Base-by-base conservation (phyloP, 139 green algal species). In the Micractinium sp. region DNA sequence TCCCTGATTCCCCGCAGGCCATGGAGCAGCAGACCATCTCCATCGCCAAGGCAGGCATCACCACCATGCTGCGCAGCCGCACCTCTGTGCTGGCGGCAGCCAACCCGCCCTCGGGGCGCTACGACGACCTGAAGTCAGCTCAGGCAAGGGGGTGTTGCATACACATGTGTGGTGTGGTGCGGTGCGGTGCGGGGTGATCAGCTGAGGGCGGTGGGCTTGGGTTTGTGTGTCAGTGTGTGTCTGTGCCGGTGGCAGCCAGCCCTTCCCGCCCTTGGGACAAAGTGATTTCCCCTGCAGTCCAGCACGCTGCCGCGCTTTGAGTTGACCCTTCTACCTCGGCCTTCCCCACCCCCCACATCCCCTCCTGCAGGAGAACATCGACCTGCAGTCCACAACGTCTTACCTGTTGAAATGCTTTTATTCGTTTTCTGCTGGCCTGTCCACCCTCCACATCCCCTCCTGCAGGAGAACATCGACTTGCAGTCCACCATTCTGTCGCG, bases 11-110 rank as follows among this genome's bases (percentile, higher is more conserved):
- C 3, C 13, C 15, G 67, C 93, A 96, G 95, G 98, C 98, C 56
- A 99, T 99, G 98, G 98, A 99, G 94, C 98, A 99, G 95, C 98
- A 99, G 94, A 99, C 98, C 71, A 99, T 99, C 91, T 98, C 95
- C 83, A 98, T 99, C 60, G 97, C 98, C 71, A 99, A 99, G 94
- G 98, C 98, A 5, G 98, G 98, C 88, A 99, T 99, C 94, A 98
- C 98, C 56, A 99, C 98, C 20, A 98, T 99, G 91, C 96, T 99
- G 81, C 98, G 98, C 85, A 94, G 93, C 31, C 93, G 98, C 35
- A 99, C 97, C 25, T 96, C 94, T 13, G 98, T 99, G 90, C 94
- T 99, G 66, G 98, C 98, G 39, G 98, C 98, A 0, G 98, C 98
- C 75, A 99, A 99, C 95, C 98, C 98, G 22, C 95, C 97, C 22